Percentiles rank a stretch among this genome's conserved stretches.
phyloP scores from a whole-genome alignment of 169 alveolate genomes.

The Sarcocystis neurona region DNA sequence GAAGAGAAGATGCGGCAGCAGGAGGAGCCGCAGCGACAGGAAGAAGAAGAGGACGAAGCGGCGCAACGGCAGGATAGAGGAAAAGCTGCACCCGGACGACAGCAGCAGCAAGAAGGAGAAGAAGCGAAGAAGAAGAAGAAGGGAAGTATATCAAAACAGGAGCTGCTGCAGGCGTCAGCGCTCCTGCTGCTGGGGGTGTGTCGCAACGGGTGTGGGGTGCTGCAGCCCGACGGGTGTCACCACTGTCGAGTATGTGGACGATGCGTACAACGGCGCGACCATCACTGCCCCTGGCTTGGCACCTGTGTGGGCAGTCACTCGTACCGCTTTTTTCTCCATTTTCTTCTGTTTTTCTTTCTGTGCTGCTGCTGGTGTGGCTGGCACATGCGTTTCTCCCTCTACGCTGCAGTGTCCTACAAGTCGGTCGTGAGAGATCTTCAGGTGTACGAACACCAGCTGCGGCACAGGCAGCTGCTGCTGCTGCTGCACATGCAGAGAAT shows the following conservation, averaged over 20 bases:
- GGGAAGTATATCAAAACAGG: background rate
- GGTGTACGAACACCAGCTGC: background rate
- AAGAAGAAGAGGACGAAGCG: no score
- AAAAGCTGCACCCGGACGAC: no score
- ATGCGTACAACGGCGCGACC: conserved; percentile 76
- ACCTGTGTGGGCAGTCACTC: conserved; percentile 86
- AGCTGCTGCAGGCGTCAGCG: background rate
- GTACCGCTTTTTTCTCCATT: conserved; percentile 79
- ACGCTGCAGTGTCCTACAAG: background rate
- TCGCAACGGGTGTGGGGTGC: conserved; percentile 9
- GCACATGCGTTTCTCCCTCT: conserved; percentile 16
- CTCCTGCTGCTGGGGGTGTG: background rate
- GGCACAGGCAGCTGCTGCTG: background rate
- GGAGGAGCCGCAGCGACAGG: no score
- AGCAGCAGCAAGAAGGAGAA: background rate
- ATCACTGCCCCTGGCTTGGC: conserved; percentile 88
- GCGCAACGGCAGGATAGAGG: no score
- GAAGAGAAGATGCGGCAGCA: no score
- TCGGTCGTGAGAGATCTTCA: background rate
- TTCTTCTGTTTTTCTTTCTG: conserved; percentile 53
- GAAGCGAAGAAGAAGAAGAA: conserved; percentile 4
- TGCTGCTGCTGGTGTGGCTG: background rate
- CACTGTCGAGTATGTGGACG: conserved; percentile 73
- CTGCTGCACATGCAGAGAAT: conserved; percentile 1
- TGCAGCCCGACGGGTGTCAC: conserved; percentile 71